A percentile compares a stretch with the other conserved stretches of the same genome.
Conservation (phyloP, 2,329 filamentous ascomycete genomes). For the Xylaria multiplex region DNA sequence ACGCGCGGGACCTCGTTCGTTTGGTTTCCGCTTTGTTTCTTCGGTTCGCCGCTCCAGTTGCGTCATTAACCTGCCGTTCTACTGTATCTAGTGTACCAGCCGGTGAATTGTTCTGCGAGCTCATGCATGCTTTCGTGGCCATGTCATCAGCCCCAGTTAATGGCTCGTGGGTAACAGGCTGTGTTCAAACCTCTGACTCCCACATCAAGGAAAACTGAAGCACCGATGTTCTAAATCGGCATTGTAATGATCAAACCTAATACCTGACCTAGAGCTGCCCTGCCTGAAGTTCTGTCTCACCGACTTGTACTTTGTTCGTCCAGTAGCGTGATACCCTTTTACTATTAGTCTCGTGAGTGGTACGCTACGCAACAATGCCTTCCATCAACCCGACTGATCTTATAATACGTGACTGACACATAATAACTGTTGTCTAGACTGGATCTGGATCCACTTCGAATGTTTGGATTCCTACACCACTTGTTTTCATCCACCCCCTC, state of each 20-base stretch:
- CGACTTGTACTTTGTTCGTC: conserved; percentile 43
- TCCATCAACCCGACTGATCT: conserved; percentile 44
- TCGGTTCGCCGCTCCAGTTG: conserved; percentile 46
- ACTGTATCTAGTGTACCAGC: conserved; percentile 46
- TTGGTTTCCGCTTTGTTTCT: conserved; percentile 42
- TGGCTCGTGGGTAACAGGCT: conserved; percentile 51
- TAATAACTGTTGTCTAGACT: conserved; percentile 46
- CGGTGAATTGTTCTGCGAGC: conserved; percentile 51
- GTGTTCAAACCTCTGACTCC: conserved; percentile 43
- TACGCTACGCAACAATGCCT: conserved; percentile 45
- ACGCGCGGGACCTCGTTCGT: conserved; percentile 42
- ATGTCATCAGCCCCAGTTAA: conserved; percentile 52
- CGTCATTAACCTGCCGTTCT: conserved; percentile 48
- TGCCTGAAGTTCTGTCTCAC: conserved; percentile 40
- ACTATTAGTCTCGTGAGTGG: conserved; percentile 45
- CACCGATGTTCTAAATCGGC: conserved; percentile 23
- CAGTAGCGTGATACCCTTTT: conserved; percentile 38
- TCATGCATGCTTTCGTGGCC: conserved; percentile 60
- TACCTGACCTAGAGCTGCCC: conserved; percentile 31
- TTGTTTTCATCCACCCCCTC: conserved; percentile 43
- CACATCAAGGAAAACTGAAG: conserved; percentile 12
- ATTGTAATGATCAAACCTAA: conserved; percentile 27
- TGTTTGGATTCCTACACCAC: conserved; percentile 44
- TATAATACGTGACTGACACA: conserved; percentile 49
- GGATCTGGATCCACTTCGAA: conserved; percentile 46